Evolutionary conservation across 805 yeast genomes (phyloP).

Genomic region (Starmera dryadoides): DNA sequence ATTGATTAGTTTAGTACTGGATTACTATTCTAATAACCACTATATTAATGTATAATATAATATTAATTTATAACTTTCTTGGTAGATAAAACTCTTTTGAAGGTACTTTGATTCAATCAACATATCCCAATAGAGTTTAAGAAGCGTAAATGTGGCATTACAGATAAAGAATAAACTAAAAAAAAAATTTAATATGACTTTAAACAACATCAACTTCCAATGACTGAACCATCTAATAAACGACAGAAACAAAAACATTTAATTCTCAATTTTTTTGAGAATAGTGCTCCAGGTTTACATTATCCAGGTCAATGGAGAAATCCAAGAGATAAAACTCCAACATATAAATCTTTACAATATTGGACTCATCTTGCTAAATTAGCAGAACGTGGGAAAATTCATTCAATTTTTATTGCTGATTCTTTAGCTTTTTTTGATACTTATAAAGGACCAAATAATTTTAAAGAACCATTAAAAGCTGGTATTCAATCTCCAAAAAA

Average conservation of each 20-base stretch:
- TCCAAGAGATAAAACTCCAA: constrained; percentile 5
- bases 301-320: constrained; percentile 4
- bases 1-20: too few relatives aligned
- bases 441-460: constrained; percentile 18
- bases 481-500: constrained; percentile 26
- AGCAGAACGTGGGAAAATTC: constrained; percentile 28
- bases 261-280: constrained; percentile 3
- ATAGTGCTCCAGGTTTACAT: constrained; percentile 2
- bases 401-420: constrained; percentile 29
- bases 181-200: too few relatives aligned
- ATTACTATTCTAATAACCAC: too few relatives aligned
- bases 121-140: not conserved
- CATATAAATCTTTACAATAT: constrained; percentile 18
- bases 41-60: too few relatives aligned
- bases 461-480: constrained; percentile 2
- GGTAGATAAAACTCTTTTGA: too few relatives aligned
- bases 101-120: too few relatives aligned
- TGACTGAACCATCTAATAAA: not conserved
- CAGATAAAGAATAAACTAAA: too few relatives aligned
- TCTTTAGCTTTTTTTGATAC: constrained; percentile 30
- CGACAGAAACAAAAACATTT: not conserved
- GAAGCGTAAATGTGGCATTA: too few relatives aligned
- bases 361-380: constrained; percentile 29
- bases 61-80: too few relatives aligned
- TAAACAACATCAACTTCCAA: not conserved